Percentiles rank a stretch among this genome's conserved stretches.
Conservation (phyloP, 352 stramenopile species). For the Pythium vanterpoolii region DNA sequence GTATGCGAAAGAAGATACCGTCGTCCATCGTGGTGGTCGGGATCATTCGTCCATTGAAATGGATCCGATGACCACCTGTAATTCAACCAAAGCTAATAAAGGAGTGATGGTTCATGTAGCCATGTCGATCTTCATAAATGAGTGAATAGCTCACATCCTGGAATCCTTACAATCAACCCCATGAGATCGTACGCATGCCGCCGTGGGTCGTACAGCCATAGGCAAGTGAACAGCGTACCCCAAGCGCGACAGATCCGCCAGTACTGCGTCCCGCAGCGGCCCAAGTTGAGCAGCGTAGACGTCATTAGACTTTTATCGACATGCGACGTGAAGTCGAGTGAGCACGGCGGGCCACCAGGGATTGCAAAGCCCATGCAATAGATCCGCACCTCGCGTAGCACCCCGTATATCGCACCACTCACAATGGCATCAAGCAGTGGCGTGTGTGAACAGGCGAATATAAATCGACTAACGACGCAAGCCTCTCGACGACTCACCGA, state of each 20-base stretch:
- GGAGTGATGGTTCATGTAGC: constrained; percentile 13
- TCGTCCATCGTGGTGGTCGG: no score
- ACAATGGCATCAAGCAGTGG: not conserved
- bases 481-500: not conserved
- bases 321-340: not conserved
- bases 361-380: not conserved
- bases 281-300: not conserved
- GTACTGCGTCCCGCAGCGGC: not conserved
- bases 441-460: not conserved
- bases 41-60: no score
- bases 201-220: not conserved
- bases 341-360: not conserved
- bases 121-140: no score
- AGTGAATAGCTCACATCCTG: no score
- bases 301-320: not conserved
- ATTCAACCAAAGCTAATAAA: not conserved
- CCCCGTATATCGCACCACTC: not conserved
- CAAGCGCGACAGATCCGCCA: not conserved
- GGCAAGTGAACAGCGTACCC: not conserved
- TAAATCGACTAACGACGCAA: not conserved
- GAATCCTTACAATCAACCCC: not conserved
- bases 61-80: not conserved
- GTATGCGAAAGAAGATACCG: constrained; percentile 9
- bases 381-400: not conserved
- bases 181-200: not conserved